Evolutionary conservation across 805 yeast genomes (phyloP).

Genomic region (Metschnikowia lunata): DNA sequence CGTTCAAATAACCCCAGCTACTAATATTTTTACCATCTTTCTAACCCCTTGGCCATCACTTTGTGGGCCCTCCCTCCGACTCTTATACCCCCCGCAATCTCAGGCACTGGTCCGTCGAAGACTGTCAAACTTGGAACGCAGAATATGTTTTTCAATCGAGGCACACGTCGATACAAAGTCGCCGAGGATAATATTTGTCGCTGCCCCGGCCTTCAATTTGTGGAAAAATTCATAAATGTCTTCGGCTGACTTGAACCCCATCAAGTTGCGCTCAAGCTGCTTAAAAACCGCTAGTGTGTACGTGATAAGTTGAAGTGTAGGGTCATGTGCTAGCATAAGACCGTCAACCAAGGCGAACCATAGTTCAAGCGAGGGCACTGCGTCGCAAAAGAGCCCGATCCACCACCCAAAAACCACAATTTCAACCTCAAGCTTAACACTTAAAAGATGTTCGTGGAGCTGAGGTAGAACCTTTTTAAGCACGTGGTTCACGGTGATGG

Average conservation of each 20-base stretch:
- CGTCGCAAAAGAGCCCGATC: conserved; percentile 48
- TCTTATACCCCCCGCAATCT: too few species aligned
- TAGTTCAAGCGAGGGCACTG: conserved; percentile 45
- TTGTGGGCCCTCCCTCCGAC: too few species aligned
- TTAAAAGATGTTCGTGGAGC: conserved; percentile 32
- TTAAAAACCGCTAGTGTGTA: conserved; percentile 35
- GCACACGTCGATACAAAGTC: conserved; percentile 18
- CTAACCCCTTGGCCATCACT: too few species aligned
- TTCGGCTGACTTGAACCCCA: conserved; percentile 22
- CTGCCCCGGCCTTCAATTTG: conserved; percentile 14
- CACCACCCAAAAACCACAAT: conserved; percentile 56
- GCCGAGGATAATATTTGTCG: conserved; percentile 17
- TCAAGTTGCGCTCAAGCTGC: conserved; percentile 29
- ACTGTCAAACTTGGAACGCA: too few species aligned
- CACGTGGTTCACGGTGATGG: conserved; percentile 26
- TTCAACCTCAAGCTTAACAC: conserved; percentile 41
- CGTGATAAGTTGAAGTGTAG: conserved; percentile 32
- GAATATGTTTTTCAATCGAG: conserved; percentile 11
- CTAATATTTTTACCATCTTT: too few species aligned
- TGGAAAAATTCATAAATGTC: conserved; percentile 28
- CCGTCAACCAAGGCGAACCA: conserved; percentile 52
- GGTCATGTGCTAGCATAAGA: conserved; percentile 29
- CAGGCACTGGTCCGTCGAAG: too few species aligned
- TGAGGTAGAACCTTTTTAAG: conserved; percentile 38
- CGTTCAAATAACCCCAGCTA: too few species aligned